These are phyloP conservation scores for Blastocystis sp. DNA, from an alignment of 352 stramenopile genomes.

Conservation along the genomic window DNA sequence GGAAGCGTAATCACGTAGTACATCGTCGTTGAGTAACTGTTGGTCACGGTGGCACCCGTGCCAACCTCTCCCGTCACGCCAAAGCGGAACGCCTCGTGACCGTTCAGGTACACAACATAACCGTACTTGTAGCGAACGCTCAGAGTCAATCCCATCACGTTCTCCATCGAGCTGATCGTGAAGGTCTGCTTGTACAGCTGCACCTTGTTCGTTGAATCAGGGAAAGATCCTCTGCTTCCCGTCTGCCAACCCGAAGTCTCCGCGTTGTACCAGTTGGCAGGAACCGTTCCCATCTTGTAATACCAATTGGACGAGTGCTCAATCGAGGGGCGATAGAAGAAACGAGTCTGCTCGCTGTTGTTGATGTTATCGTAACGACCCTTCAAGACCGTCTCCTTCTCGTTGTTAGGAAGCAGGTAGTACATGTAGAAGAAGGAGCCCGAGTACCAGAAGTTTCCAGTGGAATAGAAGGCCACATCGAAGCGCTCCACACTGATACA, in stretches of 20 bases:
- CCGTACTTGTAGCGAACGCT: neutral
- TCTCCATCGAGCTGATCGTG: neutral
- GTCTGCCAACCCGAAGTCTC: neutral
- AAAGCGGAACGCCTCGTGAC: neutral
- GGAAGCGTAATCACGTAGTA: neutral
- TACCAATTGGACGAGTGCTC: neutral
- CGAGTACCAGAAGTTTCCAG: neutral
- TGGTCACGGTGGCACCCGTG: neutral
- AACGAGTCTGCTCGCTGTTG: neutral
- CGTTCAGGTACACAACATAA: constrained; percentile 29
- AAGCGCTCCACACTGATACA: neutral
- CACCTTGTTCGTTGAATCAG: neutral
- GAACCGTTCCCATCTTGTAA: constrained; percentile 3
- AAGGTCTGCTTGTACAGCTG: constrained; percentile 43
- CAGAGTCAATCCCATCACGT: neutral
- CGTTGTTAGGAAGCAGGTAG: neutral
- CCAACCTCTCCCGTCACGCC: neutral
- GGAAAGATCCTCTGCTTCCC: neutral
- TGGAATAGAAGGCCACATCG: neutral
- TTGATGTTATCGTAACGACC: neutral
- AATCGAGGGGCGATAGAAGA: neutral
- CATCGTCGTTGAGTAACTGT: neutral
- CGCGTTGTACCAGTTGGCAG: neutral
- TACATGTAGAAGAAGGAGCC: neutral
- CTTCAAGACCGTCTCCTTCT: neutral